Percentiles rank a stretch among this genome's conserved stretches.
Evolutionary conservation across 2,329 filamentous ascomycete species (phyloP).

Genomic region (Plectosphaerella sp.): DNA sequence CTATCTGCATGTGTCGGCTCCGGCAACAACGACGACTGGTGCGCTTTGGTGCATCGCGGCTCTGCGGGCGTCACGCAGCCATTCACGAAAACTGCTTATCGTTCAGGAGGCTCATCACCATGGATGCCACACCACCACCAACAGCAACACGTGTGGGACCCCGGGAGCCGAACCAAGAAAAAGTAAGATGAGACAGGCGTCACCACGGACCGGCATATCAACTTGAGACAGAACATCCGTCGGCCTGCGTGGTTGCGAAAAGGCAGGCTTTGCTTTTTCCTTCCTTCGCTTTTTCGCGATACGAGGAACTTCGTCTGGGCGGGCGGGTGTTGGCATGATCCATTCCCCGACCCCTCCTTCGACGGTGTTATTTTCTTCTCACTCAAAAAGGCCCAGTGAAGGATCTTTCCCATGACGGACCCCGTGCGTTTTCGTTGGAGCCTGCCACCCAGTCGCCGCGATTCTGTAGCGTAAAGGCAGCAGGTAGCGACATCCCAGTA

Average conservation of each 20-base stretch:
- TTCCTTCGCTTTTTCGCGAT: too few species aligned
- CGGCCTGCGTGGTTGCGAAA: too few species aligned
- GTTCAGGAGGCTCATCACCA: not conserved
- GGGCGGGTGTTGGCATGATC: too few species aligned
- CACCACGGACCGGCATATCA: not conserved
- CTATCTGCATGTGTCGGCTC: too few species aligned
- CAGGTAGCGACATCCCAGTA: not conserved
- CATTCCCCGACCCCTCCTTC: too few species aligned
- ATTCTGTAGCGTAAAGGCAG: not conserved
- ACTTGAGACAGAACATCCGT: not conserved
- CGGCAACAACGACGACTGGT: too few species aligned
- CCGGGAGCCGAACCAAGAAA: not conserved
- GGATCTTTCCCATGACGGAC: too few species aligned
- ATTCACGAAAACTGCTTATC: not conserved
- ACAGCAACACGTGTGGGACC: not conserved
- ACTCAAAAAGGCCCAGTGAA: too few species aligned
- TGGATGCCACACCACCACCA: not conserved
- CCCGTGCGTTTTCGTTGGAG: not conserved
- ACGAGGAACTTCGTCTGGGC: too few species aligned
- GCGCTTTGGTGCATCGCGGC: not conserved
- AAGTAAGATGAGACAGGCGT: not conserved
- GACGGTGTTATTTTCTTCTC: too few species aligned
- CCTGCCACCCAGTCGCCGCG: not conserved
- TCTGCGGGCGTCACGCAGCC: not conserved
- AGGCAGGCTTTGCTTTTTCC: too few species aligned